phyloP scores from a whole-genome alignment of 495 filamentous ascomycete genomes.

The Penicillium simplicissimum region DNA sequence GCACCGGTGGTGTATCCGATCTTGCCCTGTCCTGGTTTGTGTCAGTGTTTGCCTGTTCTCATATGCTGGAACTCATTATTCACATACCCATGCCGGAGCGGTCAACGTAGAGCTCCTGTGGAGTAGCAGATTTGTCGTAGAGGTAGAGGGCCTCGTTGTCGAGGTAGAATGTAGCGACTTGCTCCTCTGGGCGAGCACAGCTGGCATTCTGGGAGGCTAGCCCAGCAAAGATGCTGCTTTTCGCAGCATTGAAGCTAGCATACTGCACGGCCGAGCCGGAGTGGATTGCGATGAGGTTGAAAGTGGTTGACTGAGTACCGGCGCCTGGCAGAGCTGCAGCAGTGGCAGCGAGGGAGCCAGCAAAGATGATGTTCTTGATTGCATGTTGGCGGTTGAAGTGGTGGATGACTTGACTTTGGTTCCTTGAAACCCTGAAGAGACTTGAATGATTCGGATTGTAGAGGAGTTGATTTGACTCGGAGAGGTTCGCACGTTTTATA shows the following conservation, averaged over 20 bases:
- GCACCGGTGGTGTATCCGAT: constrained; percentile 51
- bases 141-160: constrained; percentile 48
- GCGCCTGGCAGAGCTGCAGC: constrained; percentile 26
- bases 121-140: constrained; percentile 37
- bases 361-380: constrained; percentile 29
- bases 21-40: constrained; percentile 44
- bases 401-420: background rate
- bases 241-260: constrained; percentile 39
- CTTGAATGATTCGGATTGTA: background rate
- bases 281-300: constrained; percentile 49
- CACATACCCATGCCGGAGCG: constrained; percentile 53
- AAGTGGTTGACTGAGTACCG: constrained; percentile 26
- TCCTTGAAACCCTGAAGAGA: background rate
- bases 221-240: constrained; percentile 46
- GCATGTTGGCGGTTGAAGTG: constrained; percentile 24
- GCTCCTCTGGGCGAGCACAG: constrained; percentile 40
- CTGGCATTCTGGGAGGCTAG: constrained; percentile 44
- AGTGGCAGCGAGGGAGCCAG: constrained; percentile 27
- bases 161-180: constrained; percentile 51
- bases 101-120: constrained; percentile 53
- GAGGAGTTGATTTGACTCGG: background rate
- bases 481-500: background rate
- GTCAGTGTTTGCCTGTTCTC: background rate
- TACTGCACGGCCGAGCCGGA: constrained; percentile 50
- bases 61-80: background rate